Evolutionary conservation across 495 filamentous ascomycete species (phyloP).

Genomic region (Barbatosphaeria neglecta): DNA sequence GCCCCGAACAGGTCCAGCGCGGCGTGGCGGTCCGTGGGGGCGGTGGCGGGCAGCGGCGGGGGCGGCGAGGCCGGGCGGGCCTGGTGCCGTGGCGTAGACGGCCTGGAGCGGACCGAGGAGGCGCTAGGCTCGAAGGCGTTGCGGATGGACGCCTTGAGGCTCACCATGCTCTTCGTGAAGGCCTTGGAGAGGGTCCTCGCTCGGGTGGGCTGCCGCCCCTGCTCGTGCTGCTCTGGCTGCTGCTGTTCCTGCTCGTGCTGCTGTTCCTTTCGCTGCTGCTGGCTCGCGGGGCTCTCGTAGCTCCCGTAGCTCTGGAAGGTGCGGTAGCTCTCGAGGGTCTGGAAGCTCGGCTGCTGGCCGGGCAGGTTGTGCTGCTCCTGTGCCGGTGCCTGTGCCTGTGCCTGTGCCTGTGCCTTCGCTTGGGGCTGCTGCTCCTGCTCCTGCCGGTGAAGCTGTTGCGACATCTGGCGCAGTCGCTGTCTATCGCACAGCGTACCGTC

Average conservation of each 20-base stretch:
- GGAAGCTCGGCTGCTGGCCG: no score
- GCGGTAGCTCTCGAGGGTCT: neutral
- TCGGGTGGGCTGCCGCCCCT: no score
- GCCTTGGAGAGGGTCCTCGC: neutral
- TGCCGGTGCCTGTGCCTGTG: no score
- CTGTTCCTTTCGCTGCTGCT: neutral
- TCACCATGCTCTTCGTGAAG: neutral
- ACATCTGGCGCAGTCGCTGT: no score
- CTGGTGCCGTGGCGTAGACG: neutral
- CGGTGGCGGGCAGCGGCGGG: neutral
- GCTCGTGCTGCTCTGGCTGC: neutral
- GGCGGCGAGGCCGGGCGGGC: neutral
- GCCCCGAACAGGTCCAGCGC: no score
- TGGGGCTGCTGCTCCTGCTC: no score
- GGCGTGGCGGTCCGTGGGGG: no score
- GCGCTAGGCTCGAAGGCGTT: neutral
- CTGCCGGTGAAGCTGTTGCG: no score
- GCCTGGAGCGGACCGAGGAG: neutral
- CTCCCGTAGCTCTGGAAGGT: neutral
- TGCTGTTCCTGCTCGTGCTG: neutral
- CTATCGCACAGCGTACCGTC: no score
- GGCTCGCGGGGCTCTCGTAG: neutral
- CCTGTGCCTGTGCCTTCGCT: no score
- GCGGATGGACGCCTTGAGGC: neutral
- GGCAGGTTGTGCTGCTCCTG: no score